Conservation (phyloP, 1,284 basidiomycete genomes). For the Pascua guehoae region DNA sequence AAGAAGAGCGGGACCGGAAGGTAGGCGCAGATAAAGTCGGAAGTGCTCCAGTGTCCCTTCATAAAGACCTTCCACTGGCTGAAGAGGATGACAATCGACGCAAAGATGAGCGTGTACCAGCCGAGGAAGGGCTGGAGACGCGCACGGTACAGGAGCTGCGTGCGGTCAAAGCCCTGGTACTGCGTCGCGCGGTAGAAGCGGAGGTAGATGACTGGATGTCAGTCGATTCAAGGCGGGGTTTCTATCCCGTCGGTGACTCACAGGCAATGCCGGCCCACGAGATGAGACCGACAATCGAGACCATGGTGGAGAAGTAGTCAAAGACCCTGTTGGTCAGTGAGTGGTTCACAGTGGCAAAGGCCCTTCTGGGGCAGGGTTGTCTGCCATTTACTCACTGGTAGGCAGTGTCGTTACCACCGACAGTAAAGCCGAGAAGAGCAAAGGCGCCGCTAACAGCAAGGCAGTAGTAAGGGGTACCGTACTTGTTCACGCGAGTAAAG, state of each 20-base stretch:
- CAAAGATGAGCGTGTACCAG: conserved; percentile 41
- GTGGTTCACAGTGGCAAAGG: conserved; percentile 61
- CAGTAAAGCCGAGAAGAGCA: conserved; percentile 56
- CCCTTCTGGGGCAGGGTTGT: too few relatives aligned
- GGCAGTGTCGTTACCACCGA: conserved; percentile 56
- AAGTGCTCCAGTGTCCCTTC: conserved; percentile 10
- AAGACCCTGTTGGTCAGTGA: conserved; percentile 58
- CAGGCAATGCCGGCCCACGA: conserved; percentile 75
- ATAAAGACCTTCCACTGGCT: conserved; percentile 12
- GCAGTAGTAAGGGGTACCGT: conserved; percentile 29
- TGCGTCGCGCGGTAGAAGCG: conserved; percentile 73
- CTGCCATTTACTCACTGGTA: conserved; percentile 57
- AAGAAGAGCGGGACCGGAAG: conserved; percentile 15
- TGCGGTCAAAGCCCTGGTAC: conserved; percentile 61
- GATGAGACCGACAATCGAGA: conserved; percentile 54
- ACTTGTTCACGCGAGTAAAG: conserved; percentile 25
- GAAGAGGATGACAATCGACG: conserved; percentile 3
- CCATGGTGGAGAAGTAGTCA: conserved; percentile 69
- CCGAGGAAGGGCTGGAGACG: conserved; percentile 58
- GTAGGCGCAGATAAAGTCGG: conserved; percentile 17
- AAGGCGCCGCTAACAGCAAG: conserved; percentile 66
- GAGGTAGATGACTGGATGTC: conserved; percentile 60
- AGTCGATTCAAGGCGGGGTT: too few relatives aligned
- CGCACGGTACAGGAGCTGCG: conserved; percentile 58
- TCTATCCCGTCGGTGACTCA: too few relatives aligned